These are phyloP conservation scores for Epichloe hybrida DNA, from an alignment of 2,329 filamentous ascomycete genomes.

Conservation along the genomic window DNA sequence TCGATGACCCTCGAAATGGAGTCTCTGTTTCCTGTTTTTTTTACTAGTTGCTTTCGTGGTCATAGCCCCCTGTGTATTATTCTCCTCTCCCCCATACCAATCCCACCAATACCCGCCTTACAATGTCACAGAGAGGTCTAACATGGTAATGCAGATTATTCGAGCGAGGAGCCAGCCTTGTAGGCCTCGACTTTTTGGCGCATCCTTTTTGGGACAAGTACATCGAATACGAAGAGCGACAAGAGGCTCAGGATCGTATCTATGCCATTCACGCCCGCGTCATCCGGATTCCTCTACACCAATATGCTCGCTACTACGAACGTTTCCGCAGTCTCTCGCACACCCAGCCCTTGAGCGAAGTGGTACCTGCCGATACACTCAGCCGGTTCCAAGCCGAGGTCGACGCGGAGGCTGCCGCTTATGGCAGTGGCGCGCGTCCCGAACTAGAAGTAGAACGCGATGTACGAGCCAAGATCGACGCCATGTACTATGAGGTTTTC, in stretches of 20 bases:
- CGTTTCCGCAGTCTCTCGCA: slow-evolving; percentile 70
- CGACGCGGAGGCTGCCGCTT: slow-evolving; percentile 45
- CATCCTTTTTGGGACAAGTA: slow-evolving; percentile 99
- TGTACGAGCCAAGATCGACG: slow-evolving; percentile 66
- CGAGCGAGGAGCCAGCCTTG: slow-evolving; percentile 71
- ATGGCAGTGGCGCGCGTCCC: slow-evolving; percentile 40
- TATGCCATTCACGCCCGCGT: slow-evolving; percentile 73
- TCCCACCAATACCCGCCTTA: background rate
- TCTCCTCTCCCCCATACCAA: slow-evolving; percentile 20
- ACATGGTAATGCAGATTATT: slow-evolving; percentile 57
- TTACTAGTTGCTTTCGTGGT: slow-evolving; percentile 38
- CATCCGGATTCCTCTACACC: slow-evolving; percentile 84
- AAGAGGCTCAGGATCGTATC: slow-evolving; percentile 72
- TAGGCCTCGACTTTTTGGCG: slow-evolving; percentile 85
- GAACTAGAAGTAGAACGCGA: slow-evolving; percentile 76
- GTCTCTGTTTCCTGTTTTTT: slow-evolving; percentile 19
- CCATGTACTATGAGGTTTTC: slow-evolving; percentile 69
- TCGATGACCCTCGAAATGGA: slow-evolving; percentile 13
- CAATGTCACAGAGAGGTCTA: slow-evolving; percentile 9
- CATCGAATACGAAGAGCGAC: slow-evolving; percentile 86
- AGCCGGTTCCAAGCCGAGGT: slow-evolving; percentile 59
- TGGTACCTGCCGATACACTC: slow-evolving; percentile 56
- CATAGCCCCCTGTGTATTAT: slow-evolving; percentile 43
- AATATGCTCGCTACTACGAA: slow-evolving; percentile 91
- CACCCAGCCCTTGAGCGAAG: slow-evolving; percentile 55